Evolutionary conservation across 2,329 filamentous ascomycete species (phyloP).

Genomic region (Fusarium nisikadoi): DNA sequence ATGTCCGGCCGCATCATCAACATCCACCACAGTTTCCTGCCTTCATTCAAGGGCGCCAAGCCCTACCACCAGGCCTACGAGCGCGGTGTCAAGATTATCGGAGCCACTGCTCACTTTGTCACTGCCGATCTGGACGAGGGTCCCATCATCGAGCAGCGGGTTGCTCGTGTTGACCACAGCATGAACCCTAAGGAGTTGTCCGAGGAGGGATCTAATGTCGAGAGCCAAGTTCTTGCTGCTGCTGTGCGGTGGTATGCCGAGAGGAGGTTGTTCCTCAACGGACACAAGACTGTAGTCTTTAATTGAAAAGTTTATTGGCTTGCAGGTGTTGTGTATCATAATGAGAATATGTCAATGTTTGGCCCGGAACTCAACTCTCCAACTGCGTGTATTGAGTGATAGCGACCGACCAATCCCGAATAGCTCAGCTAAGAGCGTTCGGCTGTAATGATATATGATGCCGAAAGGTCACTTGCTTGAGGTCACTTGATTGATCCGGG

Average conservation of each 20-base stretch:
- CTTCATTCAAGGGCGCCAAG: slow-evolving; percentile 87
- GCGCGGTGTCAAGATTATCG: slow-evolving; percentile 88
- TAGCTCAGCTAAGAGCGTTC: slow-evolving; percentile 46
- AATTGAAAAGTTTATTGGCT: slow-evolving; percentile 41
- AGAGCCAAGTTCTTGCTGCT: slow-evolving; percentile 83
- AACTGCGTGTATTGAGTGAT: no score
- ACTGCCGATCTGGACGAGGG: slow-evolving; percentile 87
- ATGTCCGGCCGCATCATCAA: slow-evolving; percentile 93
- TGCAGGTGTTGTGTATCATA: background rate
- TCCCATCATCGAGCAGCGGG: slow-evolving; percentile 87
- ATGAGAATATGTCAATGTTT: no score
- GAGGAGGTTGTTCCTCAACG: slow-evolving; percentile 80
- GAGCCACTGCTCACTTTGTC: slow-evolving; percentile 86
- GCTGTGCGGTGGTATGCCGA: slow-evolving; percentile 89
- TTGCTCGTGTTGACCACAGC: slow-evolving; percentile 79
- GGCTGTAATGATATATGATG: slow-evolving; percentile 37
- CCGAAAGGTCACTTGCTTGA: slow-evolving; percentile 17
- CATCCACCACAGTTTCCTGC: slow-evolving; percentile 89
- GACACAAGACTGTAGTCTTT: slow-evolving; percentile 84
- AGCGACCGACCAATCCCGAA: slow-evolving; percentile 25
- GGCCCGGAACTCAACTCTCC: no score
- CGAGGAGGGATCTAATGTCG: slow-evolving; percentile 83
- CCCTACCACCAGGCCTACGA: slow-evolving; percentile 91
- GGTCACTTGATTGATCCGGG: slow-evolving; percentile 44
- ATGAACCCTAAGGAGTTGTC: slow-evolving; percentile 81